A percentile compares a stretch with the other conserved stretches of the same genome.
These are phyloP conservation scores for Pythium aquatile DNA, from an alignment of 352 stramenopile genomes.

Conservation along the genomic window DNA sequence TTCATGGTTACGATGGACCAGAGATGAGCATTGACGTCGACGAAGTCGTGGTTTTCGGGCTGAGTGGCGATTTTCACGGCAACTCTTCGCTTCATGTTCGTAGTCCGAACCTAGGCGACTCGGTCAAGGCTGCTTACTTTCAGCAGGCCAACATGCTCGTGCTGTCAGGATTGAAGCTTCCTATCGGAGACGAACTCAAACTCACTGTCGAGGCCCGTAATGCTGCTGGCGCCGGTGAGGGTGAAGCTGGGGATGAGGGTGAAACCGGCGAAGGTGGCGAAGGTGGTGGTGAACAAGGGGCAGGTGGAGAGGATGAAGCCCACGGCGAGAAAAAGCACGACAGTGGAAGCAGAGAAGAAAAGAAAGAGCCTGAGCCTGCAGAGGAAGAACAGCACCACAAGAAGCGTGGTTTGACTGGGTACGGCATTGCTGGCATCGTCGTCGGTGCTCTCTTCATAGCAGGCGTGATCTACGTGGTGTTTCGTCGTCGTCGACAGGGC, in stretches of 20 bases:
- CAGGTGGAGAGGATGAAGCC: not conserved
- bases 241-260: not conserved
- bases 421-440: conserved; percentile 45
- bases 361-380: conserved; percentile 19
- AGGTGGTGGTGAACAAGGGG: not conserved
- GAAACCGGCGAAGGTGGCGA: not conserved
- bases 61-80: conserved; percentile 41
- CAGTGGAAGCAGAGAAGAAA: conserved; percentile 14
- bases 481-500: conserved; percentile 40
- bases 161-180: conserved; percentile 39
- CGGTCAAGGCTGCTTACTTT: conserved; percentile 62
- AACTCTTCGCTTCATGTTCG: conserved; percentile 56
- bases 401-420: conserved; percentile 22
- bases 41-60: conserved; percentile 57
- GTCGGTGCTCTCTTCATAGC: conserved; percentile 42
- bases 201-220: conserved; percentile 34
- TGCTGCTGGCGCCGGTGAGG: not conserved
- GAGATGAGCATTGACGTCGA: conserved; percentile 60
- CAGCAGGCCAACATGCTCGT: conserved; percentile 64
- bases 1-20: conserved; percentile 59
- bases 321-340: conserved; percentile 20
- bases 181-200: conserved; percentile 50
- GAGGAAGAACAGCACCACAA: conserved; percentile 16
- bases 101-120: conserved; percentile 4
- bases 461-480: conserved; percentile 38